Percentiles rank a stretch among this genome's conserved stretches.
Conservation (phyloP, 768 basidiomycete species). For the Termitomyces sp. region DNA sequence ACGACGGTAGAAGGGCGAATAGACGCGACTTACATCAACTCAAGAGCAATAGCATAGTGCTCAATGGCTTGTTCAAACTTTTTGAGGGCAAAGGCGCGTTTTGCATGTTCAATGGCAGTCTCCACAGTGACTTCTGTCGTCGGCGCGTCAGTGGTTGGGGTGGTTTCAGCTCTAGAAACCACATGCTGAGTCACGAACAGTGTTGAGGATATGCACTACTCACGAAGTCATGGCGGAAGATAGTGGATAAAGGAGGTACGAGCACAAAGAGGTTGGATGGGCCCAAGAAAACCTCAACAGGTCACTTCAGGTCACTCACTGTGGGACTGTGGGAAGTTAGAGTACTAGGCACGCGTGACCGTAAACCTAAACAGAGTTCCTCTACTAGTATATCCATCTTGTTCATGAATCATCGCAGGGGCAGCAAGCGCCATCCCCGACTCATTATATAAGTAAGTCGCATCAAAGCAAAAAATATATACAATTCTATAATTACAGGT, state of each 20-base stretch:
- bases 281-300: not conserved
- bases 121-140: constrained; percentile 40
- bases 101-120: constrained; percentile 69
- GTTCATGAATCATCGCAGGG: too few species aligned
- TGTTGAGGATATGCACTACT: not conserved
- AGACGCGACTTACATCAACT: constrained; percentile 66
- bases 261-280: not conserved
- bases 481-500: too few species aligned
- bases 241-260: not conserved
- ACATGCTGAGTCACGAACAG: not conserved
- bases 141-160: constrained; percentile 12
- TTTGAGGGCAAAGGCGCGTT: constrained; percentile 84
- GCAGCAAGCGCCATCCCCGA: too few species aligned
- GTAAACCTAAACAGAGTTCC: too few species aligned
- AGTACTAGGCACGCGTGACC: constrained; percentile 5
- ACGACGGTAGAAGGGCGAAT: constrained; percentile 4
- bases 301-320: too few species aligned
- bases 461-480: too few species aligned
- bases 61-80: constrained; percentile 87
- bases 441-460: too few species aligned
- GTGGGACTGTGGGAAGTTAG: constrained; percentile 3
- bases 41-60: constrained; percentile 79
- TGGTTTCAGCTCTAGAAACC: constrained; percentile 7
- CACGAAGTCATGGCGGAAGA: constrained; percentile 12
- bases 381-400: too few species aligned